Evolutionary conservation across 768 basidiomycete genomes (phyloP).

Genomic region (Russula earlei): DNA sequence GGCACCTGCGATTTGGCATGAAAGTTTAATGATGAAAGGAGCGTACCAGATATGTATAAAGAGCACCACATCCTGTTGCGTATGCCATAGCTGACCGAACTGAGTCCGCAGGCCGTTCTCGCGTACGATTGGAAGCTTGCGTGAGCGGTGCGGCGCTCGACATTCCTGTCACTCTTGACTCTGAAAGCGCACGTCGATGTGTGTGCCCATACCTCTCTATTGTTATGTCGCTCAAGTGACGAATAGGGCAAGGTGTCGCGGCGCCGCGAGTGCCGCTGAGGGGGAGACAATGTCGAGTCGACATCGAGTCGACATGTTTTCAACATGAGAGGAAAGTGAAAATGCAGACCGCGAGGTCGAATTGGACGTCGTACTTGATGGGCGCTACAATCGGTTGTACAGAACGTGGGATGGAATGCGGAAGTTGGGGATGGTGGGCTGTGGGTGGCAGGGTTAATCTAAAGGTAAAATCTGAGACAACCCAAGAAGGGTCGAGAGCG

Average conservation of each 20-base stretch:
- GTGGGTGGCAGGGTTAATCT: too few species aligned
- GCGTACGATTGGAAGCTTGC: conserved; percentile 52
- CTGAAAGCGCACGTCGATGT: conserved; percentile 15
- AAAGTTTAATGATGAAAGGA: neutral
- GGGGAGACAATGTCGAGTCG: neutral
- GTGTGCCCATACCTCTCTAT: neutral
- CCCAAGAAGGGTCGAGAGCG: too few species aligned
- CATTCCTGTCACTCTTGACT: conserved; percentile 36
- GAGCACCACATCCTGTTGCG: conserved; percentile 56
- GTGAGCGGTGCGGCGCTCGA: conserved; percentile 50
- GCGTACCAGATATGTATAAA: conserved; percentile 80
- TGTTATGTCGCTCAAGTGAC: neutral
- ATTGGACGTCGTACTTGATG: neutral
- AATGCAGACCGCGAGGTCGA: neutral
- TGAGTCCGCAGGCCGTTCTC: conserved; percentile 54
- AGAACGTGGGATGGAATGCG: neutral
- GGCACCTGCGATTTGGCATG: conserved; percentile 41
- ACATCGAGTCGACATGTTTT: conserved; percentile 9
- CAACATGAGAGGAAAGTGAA: conserved; percentile 8
- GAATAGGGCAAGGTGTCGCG: conserved; percentile 13
- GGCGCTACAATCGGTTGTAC: neutral
- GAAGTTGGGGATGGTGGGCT: too few species aligned
- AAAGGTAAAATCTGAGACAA: too few species aligned
- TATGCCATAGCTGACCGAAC: conserved; percentile 59
- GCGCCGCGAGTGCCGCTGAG: conserved; percentile 1